Percentiles rank a stretch among this genome's conserved stretches.
Conservation (phyloP, 345 rosid genomes). For the Hypericum androsaemum region DNA sequence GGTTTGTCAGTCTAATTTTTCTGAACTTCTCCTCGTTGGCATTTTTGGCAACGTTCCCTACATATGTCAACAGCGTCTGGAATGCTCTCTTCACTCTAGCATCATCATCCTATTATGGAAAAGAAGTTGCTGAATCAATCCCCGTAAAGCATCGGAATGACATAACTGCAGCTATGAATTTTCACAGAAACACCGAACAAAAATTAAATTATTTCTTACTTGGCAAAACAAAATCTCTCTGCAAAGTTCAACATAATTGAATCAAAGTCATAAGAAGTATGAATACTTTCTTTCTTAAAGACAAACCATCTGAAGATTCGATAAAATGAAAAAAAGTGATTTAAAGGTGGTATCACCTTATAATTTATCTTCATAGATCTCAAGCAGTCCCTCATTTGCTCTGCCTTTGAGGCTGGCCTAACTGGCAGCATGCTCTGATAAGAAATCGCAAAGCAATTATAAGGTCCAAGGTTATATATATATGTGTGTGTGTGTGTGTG, state of each 20-base stretch:
- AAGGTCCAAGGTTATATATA: background rate
- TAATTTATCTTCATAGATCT: conserved; percentile 84
- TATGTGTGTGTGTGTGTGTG: background rate
- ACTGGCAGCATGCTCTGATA: conserved; percentile 68
- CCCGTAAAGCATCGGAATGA: too few species aligned
- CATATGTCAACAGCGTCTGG: conserved; percentile 81
- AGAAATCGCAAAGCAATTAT: background rate
- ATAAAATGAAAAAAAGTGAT: background rate
- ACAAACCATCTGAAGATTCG: too few species aligned
- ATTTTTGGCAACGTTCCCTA: conserved; percentile 81
- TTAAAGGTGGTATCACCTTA: conserved; percentile 40
- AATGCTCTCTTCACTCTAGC: conserved; percentile 92
- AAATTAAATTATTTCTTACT: too few species aligned
- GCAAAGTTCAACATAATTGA: too few species aligned
- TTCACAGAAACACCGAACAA: too few species aligned
- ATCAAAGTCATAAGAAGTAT: too few species aligned
- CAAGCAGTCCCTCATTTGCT: conserved; percentile 90
- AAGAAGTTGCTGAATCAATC: conserved; percentile 4
- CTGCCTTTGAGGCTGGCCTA: conserved; percentile 91
- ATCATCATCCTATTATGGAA: conserved; percentile 67
- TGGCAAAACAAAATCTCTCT: too few species aligned
- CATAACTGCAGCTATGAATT: too few species aligned
- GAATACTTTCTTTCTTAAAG: too few species aligned
- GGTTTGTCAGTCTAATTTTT: conserved; percentile 83
- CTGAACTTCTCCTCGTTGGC: conserved; percentile 90